Base-by-base conservation (phyloP, 2,329 filamentous ascomycete genomes). In the Keithomyces neogunnii region DNA sequence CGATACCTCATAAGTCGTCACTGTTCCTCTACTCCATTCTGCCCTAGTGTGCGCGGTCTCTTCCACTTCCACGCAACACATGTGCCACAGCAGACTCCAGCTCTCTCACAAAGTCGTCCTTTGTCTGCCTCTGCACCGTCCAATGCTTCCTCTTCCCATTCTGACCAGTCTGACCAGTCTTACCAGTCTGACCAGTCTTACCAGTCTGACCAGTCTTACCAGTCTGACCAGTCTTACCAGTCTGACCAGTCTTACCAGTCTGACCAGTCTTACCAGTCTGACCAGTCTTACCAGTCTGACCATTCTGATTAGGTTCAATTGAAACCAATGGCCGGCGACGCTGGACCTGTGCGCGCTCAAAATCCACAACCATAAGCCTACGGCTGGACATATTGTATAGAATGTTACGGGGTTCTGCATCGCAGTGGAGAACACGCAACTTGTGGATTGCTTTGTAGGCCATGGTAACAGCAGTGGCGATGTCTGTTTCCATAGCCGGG, bases 281-380 rank as follows among this genome's bases (percentile, higher is more conserved):
- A 30, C 56, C 56, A 36, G 50, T 9, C 36, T 5, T 5, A 39
- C 19, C 19, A 19, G 19, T 19, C 19, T 19, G 19, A 19, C 19
- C 19, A 52, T 59, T 59, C 29, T 54, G 48, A 31, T 57, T 56
- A 33, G 50, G 45, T 44, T 51, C 54, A 43, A 63, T 60, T 4
- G 40, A 47, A 30, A 55, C 48, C 13, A 65, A 56, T 43, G 61
- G 59, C 47, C 56, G 29, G 10, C 59, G 54, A 48, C 40, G 42
- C 32, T 42, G n/a, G 35, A 64, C 49, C 53, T 60, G 44, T 6
- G 65, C 58, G n/a, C 39, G 55, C 50, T 66, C 59, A 45, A 70
- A 66, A 53, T 69, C 65, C 33, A 67, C 57, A 39, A 66, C 42
- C 62, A 69, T 69, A 35, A 60, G 26, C 46, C 35, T 48, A 13